Evolutionary conservation across 140 eudicot genomes (phyloP).

Genomic region (Senecio squalidus): DNA sequence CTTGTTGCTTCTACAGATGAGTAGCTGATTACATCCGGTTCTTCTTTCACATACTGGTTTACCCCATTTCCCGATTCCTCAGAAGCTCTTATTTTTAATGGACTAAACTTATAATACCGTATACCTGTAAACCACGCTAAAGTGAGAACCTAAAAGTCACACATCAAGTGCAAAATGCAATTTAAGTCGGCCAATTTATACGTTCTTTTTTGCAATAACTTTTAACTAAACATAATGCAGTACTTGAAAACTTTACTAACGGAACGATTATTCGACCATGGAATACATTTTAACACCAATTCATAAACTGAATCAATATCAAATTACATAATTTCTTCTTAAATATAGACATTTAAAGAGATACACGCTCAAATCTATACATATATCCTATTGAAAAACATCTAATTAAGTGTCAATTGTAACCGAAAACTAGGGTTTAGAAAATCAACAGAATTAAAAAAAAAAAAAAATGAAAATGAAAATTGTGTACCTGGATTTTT

Average conservation of each 20-base stretch:
- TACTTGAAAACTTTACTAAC: too few species aligned
- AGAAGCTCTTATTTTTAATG: constrained; percentile 7
- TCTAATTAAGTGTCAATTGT: not conserved
- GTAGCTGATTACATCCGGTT: constrained; percentile 24
- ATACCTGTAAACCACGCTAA: constrained; percentile 36
- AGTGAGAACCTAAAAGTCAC: too few species aligned
- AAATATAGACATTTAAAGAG: too few species aligned
- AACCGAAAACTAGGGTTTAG: not conserved
- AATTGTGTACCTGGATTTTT: constrained; percentile 20
- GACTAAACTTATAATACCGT: constrained; percentile 16
- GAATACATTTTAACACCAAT: too few species aligned
- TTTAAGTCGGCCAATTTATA: too few species aligned
- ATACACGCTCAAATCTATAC: too few species aligned
- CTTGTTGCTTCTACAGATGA: constrained; percentile 30
- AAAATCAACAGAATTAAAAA: not conserved
- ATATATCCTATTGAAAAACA: too few species aligned
- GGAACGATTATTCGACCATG: too few species aligned
- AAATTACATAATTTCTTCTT: too few species aligned
- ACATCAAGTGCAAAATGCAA: too few species aligned
- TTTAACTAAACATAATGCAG: too few species aligned
- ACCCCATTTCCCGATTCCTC: constrained; percentile 44
- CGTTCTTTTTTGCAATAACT: not conserved
- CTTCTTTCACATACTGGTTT: constrained; percentile 32
- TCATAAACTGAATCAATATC: too few species aligned
- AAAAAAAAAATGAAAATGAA: not conserved